phyloP scores from a whole-genome alignment of 768 basidiomycete species.

The Paxillus rubicundulus region DNA sequence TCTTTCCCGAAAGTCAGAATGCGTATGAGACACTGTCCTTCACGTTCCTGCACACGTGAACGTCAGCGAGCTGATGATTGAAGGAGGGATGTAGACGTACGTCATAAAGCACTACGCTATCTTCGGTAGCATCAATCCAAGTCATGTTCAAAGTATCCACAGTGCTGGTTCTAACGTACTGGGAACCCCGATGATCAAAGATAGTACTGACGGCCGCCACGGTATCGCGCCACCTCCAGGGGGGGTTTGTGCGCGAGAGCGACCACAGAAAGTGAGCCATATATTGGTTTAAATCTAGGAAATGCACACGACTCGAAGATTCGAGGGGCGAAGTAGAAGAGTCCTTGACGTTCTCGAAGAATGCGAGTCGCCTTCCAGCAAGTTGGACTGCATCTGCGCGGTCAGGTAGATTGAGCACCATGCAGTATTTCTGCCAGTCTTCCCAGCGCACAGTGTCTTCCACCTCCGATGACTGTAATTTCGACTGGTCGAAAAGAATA shows the following conservation, averaged over 20 bases:
- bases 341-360: constrained; percentile 30
- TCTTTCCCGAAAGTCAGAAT: constrained; percentile 32
- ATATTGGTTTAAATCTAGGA: constrained; percentile 30
- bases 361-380: constrained; percentile 30
- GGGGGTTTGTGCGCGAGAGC: constrained; percentile 23
- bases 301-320: constrained; percentile 25
- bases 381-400: constrained; percentile 28
- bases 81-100: constrained; percentile 34
- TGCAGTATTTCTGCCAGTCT: constrained; percentile 46
- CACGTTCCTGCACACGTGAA: constrained; percentile 22
- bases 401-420: constrained; percentile 34
- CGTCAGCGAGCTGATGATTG: background rate
- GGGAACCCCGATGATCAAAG: constrained; percentile 23
- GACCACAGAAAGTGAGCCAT: constrained; percentile 25
- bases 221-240: constrained; percentile 32
- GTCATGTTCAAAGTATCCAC: constrained; percentile 47
- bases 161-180: constrained; percentile 36
- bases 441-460: constrained; percentile 53
- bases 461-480: constrained; percentile 42
- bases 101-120: constrained; percentile 56
- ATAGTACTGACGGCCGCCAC: constrained; percentile 29
- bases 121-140: constrained; percentile 55
- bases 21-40: constrained; percentile 33
- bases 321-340: constrained; percentile 4
- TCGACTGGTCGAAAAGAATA: constrained; percentile 53